Base-by-base conservation (phyloP, 176 grass and related monocot species). In the Triticum turgidum region DNA sequence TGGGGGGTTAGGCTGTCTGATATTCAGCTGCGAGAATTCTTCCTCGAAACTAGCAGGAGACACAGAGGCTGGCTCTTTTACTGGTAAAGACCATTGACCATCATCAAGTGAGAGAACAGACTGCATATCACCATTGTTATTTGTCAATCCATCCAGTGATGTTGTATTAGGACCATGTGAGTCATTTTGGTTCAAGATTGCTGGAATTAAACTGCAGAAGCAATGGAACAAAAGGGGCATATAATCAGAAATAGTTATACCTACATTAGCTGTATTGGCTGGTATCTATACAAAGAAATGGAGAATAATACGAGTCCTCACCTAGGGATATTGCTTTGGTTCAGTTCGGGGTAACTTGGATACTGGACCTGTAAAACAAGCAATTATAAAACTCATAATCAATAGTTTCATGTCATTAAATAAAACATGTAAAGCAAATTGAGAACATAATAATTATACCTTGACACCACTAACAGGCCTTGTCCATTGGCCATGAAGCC, bases 101-200 rank as follows among this genome's bases (percentile, higher is more conserved):
- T 98, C 84, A 65, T 95, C 93, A 89, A 98, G 96, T 65, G 93
- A 96, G 64, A 96, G 93, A 88, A 98, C 82, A 39, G 91, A 96
- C 42, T 91, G 88, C 87, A 96, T 82, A 80, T 98, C 92, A 82
- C 91, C 91, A 78, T 80, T 90, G 68, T 81, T 91, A 81, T 84
- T 87, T 85, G 33, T 61, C 21, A 42, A 47, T 24, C 72, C 86
- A 80, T 81, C 79, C 65, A 88, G 77, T 10, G 59, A 88, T 71
- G 80, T 73, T 79, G 21, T 37, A 93, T 39, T 80, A 82, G 83
- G 68, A 83, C 67, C 81, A 85, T 77, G 58, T 61, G 79, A 80
- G 42, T 2, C 83, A 81, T 92, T 87, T 80, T 94, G 86, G 70
- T 91, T 98, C 83, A 87, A 76, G 64, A 86, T 86, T 82, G 73